Conservation (phyloP, 2,329 filamentous ascomycete genomes). For the Claviceps purpurea region DNA sequence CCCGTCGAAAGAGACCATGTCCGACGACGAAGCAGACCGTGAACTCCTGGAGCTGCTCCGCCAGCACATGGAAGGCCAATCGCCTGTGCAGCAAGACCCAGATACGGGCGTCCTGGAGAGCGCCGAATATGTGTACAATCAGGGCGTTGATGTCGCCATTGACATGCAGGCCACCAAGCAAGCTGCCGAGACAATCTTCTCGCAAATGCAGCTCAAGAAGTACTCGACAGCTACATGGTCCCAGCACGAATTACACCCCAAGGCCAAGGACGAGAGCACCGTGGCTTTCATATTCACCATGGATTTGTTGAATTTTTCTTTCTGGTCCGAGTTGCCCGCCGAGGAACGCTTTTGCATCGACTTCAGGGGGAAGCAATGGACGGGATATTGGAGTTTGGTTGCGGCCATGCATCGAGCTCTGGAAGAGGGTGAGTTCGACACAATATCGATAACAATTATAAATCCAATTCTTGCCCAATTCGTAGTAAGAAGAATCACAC, state of each 20-base stretch:
- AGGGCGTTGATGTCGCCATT: slow-evolving; percentile 83
- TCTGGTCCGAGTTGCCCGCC: slow-evolving; percentile 68
- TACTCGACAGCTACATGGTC: slow-evolving; percentile 84
- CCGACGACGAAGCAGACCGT: slow-evolving; percentile 80
- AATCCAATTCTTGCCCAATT: neutral
- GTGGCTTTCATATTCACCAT: slow-evolving; percentile 94
- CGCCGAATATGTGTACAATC: slow-evolving; percentile 80
- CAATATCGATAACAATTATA: neutral
- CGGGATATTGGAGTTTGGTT: slow-evolving; percentile 90
- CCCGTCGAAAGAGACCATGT: slow-evolving; percentile 34
- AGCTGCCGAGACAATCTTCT: slow-evolving; percentile 67
- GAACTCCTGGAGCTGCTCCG: slow-evolving; percentile 79
- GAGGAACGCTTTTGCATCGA: slow-evolving; percentile 69
- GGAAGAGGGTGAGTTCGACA: slow-evolving; percentile 52
- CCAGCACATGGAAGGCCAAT: slow-evolving; percentile 56
- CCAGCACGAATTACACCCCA: slow-evolving; percentile 79
- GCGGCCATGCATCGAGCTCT: slow-evolving; percentile 75
- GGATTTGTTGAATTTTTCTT: slow-evolving; percentile 93
- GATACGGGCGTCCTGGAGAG: slow-evolving; percentile 73
- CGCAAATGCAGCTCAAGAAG: slow-evolving; percentile 66
- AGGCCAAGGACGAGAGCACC: slow-evolving; percentile 63
- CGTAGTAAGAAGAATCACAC: neutral
- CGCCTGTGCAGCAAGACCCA: slow-evolving; percentile 40
- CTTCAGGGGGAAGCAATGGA: slow-evolving; percentile 73
- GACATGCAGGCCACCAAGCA: slow-evolving; percentile 71